Evolutionary conservation across 2,329 filamentous ascomycete species (phyloP), one percentile per base, ranked within the genome.

Genomic region (Ilyonectria sp.): DNA sequence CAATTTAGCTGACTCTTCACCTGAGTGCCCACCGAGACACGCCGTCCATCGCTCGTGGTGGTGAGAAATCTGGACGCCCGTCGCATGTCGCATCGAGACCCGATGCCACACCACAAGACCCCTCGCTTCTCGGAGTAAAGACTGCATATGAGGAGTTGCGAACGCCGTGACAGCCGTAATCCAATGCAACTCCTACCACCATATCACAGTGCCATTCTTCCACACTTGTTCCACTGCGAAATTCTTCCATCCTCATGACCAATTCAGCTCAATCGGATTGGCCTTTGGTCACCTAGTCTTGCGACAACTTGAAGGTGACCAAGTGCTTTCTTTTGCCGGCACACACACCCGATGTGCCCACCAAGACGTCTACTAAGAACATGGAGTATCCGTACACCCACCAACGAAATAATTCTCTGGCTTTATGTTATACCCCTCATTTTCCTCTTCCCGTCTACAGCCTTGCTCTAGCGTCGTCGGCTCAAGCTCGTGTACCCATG

Each of bases 1-100:
- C 1, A 33, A 49, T 33, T 49, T 62, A 43, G 54, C 60, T 66
- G 37, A 35, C 47, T 33, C 60, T 75, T 62, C 37, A 47, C 58
- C 58, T 58, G n/a, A 23, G 35, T 44, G 43, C 53, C 61, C 69
- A 74, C 71, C 69, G 60, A 75, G 64, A 69, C 67, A 55, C 60
- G 63, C 60, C 40, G 17, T 60, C 35, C 35, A 6, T 44, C 43
- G 19, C 26, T 9, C 13, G 15, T 46, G 46, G 31, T 40, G 40
- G 54, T 43, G 62, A 35, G 31, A 21, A 3, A 43, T 26, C 29
- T 50, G n/a, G 31, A 23, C 43, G 4, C 49, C 17, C 50, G 43
- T 65, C 56, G 63, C 57, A 54, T 65, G 59, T 60, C 56, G 56
- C 56, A 55, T 65, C 56, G 50, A 65, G 56, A 60, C 50, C 61